Percentiles rank a stretch among this genome's conserved stretches.
Evolutionary conservation across 345 rosid genomes (phyloP).

Genomic region (Draba incana): DNA sequence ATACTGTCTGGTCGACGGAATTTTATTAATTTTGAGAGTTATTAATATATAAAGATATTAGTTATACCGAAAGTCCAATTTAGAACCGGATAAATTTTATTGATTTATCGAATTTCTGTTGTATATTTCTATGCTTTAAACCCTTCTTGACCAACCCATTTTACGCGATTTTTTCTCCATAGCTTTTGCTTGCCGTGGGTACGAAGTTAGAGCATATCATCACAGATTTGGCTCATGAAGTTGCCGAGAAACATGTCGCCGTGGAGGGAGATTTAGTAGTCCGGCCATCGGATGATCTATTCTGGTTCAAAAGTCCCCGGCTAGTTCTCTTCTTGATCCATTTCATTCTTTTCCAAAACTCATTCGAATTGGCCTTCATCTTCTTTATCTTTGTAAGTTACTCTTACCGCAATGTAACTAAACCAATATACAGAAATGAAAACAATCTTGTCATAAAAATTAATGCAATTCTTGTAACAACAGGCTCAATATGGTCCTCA

Average conservation of each 20-base stretch:
- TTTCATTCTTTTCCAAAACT: conserved; percentile 79
- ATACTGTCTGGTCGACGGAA: no score
- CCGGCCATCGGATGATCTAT: conserved; percentile 75
- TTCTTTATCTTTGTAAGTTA: conserved; percentile 71
- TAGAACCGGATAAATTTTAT: no score
- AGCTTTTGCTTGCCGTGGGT: conserved; percentile 81
- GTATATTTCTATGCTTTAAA: background rate
- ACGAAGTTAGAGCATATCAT: conserved; percentile 80
- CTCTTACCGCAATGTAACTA: background rate
- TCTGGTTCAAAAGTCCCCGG: conserved; percentile 69
- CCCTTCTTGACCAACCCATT: background rate
- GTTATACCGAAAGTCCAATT: no score
- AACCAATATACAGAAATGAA: background rate
- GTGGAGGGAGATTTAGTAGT: conserved; percentile 71
- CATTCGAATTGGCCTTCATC: conserved; percentile 85
- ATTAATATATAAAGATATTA: no score
- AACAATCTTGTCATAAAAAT: background rate
- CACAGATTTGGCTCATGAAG: conserved; percentile 66
- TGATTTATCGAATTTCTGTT: background rate
- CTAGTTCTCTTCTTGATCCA: conserved; percentile 72
- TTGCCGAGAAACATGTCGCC: conserved; percentile 70
- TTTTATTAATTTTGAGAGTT: no score
- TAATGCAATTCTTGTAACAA: conserved; percentile 4
- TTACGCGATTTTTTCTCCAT: conserved; percentile 1
- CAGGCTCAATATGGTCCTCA: conserved; percentile 69